These are phyloP conservation scores for Adansonia gregorii DNA, from an alignment of 441 rosid genomes.

Conservation along the genomic window DNA sequence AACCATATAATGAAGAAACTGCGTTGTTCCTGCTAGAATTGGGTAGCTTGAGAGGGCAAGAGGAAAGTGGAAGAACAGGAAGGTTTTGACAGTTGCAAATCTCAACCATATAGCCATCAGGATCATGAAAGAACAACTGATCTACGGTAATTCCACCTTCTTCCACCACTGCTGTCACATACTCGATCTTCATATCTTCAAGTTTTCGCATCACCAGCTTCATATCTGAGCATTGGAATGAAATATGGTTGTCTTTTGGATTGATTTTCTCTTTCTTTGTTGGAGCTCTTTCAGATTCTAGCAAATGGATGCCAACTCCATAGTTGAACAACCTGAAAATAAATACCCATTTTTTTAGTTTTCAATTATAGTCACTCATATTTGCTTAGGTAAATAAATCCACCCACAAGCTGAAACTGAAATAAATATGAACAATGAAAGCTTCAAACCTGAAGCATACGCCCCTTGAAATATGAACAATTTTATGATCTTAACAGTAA, in stretches of 20 bases:
- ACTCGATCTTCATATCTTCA: constrained; percentile 56
- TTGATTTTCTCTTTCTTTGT: constrained; percentile 33
- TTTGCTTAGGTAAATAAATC: too few relatives aligned
- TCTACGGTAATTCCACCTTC: constrained; percentile 56
- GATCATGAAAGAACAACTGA: constrained; percentile 67
- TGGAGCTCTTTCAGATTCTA: constrained; percentile 25
- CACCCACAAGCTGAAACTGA: too few relatives aligned
- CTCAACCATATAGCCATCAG: constrained; percentile 71
- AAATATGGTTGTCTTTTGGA: constrained; percentile 73
- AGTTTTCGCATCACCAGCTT: constrained; percentile 54
- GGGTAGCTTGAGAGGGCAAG: constrained; percentile 39
- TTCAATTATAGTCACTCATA: too few relatives aligned
- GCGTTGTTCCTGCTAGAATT: too few relatives aligned
- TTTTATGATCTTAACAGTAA: too few relatives aligned
- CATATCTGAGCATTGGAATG: constrained; percentile 52
- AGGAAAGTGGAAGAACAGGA: constrained; percentile 52
- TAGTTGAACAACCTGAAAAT: constrained; percentile 66
- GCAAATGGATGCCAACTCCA: constrained; percentile 67
- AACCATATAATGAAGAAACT: too few relatives aligned
- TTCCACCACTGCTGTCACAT: constrained; percentile 54
- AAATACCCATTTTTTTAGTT: too few relatives aligned
- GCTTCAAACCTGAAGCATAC: too few relatives aligned
- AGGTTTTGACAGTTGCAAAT: constrained; percentile 64
- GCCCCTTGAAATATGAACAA: too few relatives aligned
- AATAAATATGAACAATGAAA: too few relatives aligned